These are phyloP conservation scores for Aspergillus latus DNA, from an alignment of 2,329 filamentous ascomycete genomes.

Conservation along the genomic window DNA sequence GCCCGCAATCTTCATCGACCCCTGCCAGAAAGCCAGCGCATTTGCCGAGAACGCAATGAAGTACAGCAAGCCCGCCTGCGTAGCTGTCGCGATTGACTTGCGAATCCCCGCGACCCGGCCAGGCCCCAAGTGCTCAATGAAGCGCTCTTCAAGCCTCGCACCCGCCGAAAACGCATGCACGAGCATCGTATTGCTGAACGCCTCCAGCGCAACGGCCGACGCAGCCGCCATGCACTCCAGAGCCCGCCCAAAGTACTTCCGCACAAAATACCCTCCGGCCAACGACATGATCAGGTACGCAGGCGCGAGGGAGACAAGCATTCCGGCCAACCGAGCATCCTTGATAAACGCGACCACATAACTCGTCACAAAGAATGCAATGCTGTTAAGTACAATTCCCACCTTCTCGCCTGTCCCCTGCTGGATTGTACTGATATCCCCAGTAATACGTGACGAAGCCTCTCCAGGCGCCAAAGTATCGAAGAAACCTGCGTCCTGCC, in stretches of 20 bases:
- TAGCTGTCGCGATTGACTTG: conserved; percentile 57
- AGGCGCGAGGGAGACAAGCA: conserved; percentile 63
- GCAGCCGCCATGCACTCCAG: conserved; percentile 56
- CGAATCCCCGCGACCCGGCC: conserved; percentile 56
- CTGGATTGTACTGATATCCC: conserved; percentile 66
- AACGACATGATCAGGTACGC: conserved; percentile 61
- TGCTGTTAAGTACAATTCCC: conserved; percentile 61
- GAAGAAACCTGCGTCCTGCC: conserved; percentile 65
- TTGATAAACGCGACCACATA: conserved; percentile 68
- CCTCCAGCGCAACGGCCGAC: conserved; percentile 62
- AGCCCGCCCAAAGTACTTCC: conserved; percentile 50
- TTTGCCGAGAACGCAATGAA: conserved; percentile 68
- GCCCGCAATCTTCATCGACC: conserved; percentile 55
- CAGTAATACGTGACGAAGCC: conserved; percentile 61
- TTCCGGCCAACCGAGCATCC: conserved; percentile 61
- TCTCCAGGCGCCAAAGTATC: conserved; percentile 63
- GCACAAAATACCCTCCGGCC: conserved; percentile 55
- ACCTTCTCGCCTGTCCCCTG: conserved; percentile 70
- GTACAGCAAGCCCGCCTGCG: conserved; percentile 62
- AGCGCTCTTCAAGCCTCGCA: conserved; percentile 58
- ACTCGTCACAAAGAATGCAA: conserved; percentile 66
- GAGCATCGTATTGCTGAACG: conserved; percentile 58
- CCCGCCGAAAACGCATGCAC: conserved; percentile 65
- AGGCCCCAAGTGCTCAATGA: conserved; percentile 51
- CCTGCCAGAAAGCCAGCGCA: conserved; percentile 67